Base-by-base conservation (phyloP, 176 grass and related monocot species). In the Ampelocalamus luodianensis region DNA sequence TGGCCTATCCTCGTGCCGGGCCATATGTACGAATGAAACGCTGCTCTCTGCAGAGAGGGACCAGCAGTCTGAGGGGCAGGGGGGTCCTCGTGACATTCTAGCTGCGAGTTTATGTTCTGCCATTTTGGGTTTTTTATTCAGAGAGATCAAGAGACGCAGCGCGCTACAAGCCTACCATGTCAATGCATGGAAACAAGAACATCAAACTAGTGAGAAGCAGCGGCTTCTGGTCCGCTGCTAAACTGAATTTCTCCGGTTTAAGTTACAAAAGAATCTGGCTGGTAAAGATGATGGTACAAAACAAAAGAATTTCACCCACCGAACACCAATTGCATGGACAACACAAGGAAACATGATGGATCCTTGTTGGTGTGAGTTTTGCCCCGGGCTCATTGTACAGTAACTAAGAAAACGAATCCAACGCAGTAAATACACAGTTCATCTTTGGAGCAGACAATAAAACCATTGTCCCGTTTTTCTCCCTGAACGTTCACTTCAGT, bases 361-460 rank as follows among this genome's bases (percentile, higher is more conserved):
- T 66, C 82, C 60, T 26, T 29, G n/a, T 37, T 51, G 64, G 20
- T 63, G 80, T 44, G 54, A 64, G 46, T 44, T 45, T 42, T 48
- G 62, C 51, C 20, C 32, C 32, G 29, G 29, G 20, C 36, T 64
- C 32, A 46, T 34, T 85, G 24, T 81, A 65, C 64, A 75, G 13
- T 50, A 54, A 56, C 37, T 34, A 9, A 37, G 1, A 10, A 66
- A 80, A 40, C 3, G 36, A 71, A 77, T 39, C 48, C 34, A 14
- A 71, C 4, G 6, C 14, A 0, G 20, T 85, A 86, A 62, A 90
- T 77, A 83, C 38, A 86, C 12, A 68, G 23, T 16, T 43, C 34
- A 11, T 26, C 50, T 56, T 24, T 63, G 67, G 60, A 79, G 24
- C 62, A 76, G 81, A 91, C 89, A 87, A 87, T 87, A 87, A 76